Evolutionary conservation across 306 rosid species (phyloP).

Genomic region (Vigna hirtella): DNA sequence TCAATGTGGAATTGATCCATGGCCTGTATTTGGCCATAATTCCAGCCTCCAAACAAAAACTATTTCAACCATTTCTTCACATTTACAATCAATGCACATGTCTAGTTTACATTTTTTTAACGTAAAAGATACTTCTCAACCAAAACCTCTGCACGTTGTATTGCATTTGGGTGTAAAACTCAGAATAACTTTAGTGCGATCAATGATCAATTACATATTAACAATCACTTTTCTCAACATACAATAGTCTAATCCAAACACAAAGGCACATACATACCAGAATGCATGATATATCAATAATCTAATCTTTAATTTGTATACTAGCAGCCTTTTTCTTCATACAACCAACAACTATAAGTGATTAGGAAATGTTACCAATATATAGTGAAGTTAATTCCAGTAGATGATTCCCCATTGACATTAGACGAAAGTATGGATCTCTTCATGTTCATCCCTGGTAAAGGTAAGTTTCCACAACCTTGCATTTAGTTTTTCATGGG

Average conservation of each 20-base stretch:
- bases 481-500: slow-evolving; percentile 33
- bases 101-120: neutral
- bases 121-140: neutral
- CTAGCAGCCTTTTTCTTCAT: too few species aligned
- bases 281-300: too few species aligned
- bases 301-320: too few species aligned
- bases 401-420: slow-evolving; percentile 40
- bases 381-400: slow-evolving; percentile 21
- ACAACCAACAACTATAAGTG: too few species aligned
- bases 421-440: slow-evolving; percentile 38
- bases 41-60: slow-evolving; percentile 46
- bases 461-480: too few species aligned
- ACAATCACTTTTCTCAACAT: neutral
- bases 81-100: slow-evolving; percentile 16
- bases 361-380: too few species aligned
- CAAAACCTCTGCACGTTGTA: neutral
- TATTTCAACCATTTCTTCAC: neutral
- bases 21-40: slow-evolving; percentile 64
- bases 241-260: neutral
- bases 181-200: neutral
- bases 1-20: slow-evolving; percentile 46
- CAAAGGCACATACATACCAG: neutral
- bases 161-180: neutral
- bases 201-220: too few species aligned
- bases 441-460: slow-evolving; percentile 28